Evolutionary conservation across 352 stramenopile genomes (phyloP).

Genomic region (Pythium pectinolyticum): DNA sequence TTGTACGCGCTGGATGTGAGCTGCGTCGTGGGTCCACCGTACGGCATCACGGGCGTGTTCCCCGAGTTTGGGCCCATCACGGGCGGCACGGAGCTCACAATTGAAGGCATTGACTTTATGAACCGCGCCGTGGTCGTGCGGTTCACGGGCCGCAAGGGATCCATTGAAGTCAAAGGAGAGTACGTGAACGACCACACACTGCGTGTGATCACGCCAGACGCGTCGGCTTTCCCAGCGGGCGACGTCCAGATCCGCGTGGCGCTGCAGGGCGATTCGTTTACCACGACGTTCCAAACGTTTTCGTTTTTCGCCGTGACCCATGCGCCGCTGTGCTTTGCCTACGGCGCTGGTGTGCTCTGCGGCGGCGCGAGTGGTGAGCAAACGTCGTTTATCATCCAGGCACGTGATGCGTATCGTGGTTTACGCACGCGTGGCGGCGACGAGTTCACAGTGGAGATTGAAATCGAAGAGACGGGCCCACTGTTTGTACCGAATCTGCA

Average conservation of each 20-base stretch:
- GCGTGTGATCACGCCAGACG: slow-evolving; percentile 88
- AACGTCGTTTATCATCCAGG: slow-evolving; percentile 84
- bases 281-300: slow-evolving; percentile 92
- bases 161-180: slow-evolving; percentile 86
- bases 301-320: slow-evolving; percentile 93
- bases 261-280: slow-evolving; percentile 93
- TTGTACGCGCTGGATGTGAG: slow-evolving; percentile 92
- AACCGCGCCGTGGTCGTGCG: slow-evolving; percentile 78
- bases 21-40: slow-evolving; percentile 94
- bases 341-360: slow-evolving; percentile 90
- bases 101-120: slow-evolving; percentile 93
- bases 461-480: slow-evolving; percentile 43
- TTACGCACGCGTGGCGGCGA: slow-evolving; percentile 92
- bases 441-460: slow-evolving; percentile 85
- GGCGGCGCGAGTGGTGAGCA: slow-evolving; percentile 76
- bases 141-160: slow-evolving; percentile 91
- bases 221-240: slow-evolving; percentile 85
- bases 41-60: slow-evolving; percentile 91
- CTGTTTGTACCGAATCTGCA: slow-evolving; percentile 57
- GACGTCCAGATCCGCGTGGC: slow-evolving; percentile 89
- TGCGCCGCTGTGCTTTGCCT: slow-evolving; percentile 88
- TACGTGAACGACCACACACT: slow-evolving; percentile 91
- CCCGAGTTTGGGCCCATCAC: slow-evolving; percentile 92
- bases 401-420: slow-evolving; percentile 72
- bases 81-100: slow-evolving; percentile 79